Evolutionary conservation across 108 stramenopile genomes (phyloP).

Genomic region (Ochromonas danica): DNA sequence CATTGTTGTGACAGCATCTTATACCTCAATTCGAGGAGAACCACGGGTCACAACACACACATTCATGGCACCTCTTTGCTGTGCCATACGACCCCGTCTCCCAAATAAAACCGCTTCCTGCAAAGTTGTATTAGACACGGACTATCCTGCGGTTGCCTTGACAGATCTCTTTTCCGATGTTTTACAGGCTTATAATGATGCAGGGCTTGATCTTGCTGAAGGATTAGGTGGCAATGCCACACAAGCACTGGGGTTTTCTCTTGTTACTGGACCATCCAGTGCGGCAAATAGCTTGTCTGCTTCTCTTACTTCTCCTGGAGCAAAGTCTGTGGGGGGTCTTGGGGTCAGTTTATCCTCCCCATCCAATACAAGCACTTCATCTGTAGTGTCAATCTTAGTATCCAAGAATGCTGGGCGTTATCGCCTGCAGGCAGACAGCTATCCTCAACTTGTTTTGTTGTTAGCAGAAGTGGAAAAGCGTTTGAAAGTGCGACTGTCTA

Average conservation of each 20-base stretch:
- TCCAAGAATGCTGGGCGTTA: constrained; percentile 57
- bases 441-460: constrained; percentile 40
- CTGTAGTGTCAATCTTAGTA: constrained; percentile 47
- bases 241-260: background rate
- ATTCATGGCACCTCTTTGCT: constrained; percentile 42
- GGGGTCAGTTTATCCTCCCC: background rate
- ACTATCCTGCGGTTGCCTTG: constrained; percentile 39
- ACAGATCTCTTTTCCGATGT: constrained; percentile 53
- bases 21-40: constrained; percentile 29
- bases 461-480: constrained; percentile 45
- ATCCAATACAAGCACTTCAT: background rate
- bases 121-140: constrained; percentile 51
- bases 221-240: constrained; percentile 2
- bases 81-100: constrained; percentile 31
- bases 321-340: background rate
- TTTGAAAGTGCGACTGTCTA: constrained; percentile 40
- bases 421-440: constrained; percentile 49
- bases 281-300: background rate
- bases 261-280: background rate
- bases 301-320: background rate
- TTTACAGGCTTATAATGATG: background rate
- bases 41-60: constrained; percentile 32
- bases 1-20: constrained; percentile 20
- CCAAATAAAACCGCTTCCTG: constrained; percentile 25
- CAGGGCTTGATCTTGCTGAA: background rate